Evolutionary conservation across 768 basidiomycete genomes (phyloP).

Genomic region (Leucocoprinus leucothites): DNA sequence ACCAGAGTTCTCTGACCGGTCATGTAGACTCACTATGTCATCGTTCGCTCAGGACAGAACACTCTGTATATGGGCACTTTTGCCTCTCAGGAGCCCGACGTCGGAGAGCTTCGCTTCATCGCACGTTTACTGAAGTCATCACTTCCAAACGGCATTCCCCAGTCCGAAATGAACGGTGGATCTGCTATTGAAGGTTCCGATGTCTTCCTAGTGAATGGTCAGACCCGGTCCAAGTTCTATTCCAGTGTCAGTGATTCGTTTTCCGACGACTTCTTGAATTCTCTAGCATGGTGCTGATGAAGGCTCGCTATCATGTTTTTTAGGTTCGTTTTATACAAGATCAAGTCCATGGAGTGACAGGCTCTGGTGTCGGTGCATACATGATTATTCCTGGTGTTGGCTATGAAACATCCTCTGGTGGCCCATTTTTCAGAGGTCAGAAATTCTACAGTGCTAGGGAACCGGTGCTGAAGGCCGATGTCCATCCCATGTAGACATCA

Average conservation of each 20-base stretch:
- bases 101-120: conserved; percentile 48
- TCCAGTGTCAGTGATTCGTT: conserved; percentile 33
- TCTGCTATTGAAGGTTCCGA: conserved; percentile 46
- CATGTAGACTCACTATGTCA: conserved; percentile 42
- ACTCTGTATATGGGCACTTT: conserved; percentile 46
- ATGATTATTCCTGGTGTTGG: conserved; percentile 43
- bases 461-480: not conserved
- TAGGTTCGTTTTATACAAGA: conserved; percentile 49
- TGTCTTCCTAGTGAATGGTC: conserved; percentile 40
- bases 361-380: conserved; percentile 40
- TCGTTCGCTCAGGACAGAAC: conserved; percentile 39
- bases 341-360: conserved; percentile 47
- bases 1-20: not conserved
- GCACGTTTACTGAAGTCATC: conserved; percentile 40
- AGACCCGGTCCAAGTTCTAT: conserved; percentile 48
- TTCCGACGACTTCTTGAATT: not conserved
- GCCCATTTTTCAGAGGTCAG: conserved; percentile 45
- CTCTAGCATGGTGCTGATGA: not conserved
- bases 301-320: not conserved
- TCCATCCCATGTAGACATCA: conserved; percentile 31
- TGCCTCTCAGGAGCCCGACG: conserved; percentile 41
- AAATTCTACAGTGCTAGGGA: not conserved
- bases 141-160: conserved; percentile 35
- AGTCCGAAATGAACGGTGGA: conserved; percentile 38
- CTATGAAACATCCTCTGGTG: conserved; percentile 46